phyloP scores from a whole-genome alignment of 495 filamentous ascomycete genomes.

The Aspergillus egyptiacus region DNA sequence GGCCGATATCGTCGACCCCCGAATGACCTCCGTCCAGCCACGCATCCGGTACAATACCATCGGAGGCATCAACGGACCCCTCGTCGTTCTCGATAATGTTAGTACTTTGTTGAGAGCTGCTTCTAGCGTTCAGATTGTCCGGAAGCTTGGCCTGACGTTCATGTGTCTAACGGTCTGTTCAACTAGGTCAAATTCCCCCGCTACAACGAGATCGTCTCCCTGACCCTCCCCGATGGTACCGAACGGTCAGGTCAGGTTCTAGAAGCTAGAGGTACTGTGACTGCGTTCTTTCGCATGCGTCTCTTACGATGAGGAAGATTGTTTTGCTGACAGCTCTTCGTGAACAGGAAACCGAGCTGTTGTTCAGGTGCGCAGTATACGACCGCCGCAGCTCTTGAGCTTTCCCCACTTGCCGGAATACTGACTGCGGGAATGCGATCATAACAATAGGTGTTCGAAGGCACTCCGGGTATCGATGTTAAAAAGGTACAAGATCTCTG shows the following conservation, averaged over 20 bases:
- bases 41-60: constrained; percentile 97
- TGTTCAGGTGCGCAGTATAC: constrained; percentile 60
- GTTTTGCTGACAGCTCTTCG: constrained; percentile 13
- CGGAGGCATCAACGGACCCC: constrained; percentile 92
- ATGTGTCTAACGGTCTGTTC: background rate
- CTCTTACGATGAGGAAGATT: background rate
- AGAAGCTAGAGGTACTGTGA: constrained; percentile 78
- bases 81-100: constrained; percentile 96
- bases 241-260: constrained; percentile 92
- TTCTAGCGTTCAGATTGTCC: background rate
- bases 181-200: constrained; percentile 87
- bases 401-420: constrained; percentile 11
- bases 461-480: constrained; percentile 93
- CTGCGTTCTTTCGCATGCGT: background rate
- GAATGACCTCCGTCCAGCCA: constrained; percentile 76
- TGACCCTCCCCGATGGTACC: constrained; percentile 92
- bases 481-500: constrained; percentile 66
- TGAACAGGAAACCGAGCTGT: constrained; percentile 76
- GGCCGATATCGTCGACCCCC: constrained; percentile 63
- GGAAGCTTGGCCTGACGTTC: background rate
- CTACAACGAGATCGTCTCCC: constrained; percentile 95
- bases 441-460: constrained; percentile 81
- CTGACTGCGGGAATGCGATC: constrained; percentile 19
- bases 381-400: background rate
- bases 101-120: constrained; percentile 17